Evolutionary conservation across 768 basidiomycete species (phyloP).

Genomic region (Sporobolomyces roseus): DNA sequence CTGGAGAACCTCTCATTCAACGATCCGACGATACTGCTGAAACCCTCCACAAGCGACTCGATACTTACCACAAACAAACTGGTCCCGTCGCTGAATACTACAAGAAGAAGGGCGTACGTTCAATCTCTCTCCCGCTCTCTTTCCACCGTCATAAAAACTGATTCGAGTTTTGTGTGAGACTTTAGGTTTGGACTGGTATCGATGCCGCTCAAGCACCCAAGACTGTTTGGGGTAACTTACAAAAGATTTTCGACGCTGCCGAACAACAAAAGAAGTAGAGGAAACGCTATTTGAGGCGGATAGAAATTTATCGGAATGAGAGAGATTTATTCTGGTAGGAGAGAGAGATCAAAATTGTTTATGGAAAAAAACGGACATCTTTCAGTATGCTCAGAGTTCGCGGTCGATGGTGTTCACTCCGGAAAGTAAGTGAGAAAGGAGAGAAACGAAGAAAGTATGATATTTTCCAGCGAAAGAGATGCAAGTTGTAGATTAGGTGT

Average conservation of each 20-base stretch:
- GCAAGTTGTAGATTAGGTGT: no score
- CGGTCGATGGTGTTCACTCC: no score
- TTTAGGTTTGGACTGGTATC: constrained; percentile 65
- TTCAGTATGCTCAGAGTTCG: no score
- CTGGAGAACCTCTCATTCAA: constrained; percentile 93
- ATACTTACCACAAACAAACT: constrained; percentile 87
- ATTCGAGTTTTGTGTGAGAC: neutral
- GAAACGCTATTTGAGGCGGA: neutral
- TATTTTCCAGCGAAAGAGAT: no score
- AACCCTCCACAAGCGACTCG: constrained; percentile 81
- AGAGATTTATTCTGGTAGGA: no score
- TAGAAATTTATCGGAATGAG: no score
- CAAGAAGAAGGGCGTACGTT: constrained; percentile 64
- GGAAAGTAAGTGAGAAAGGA: no score
- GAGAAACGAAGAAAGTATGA: no score
- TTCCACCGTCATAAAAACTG: neutral
- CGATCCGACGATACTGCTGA: constrained; percentile 98
- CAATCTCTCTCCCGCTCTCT: neutral
- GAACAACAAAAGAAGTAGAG: constrained; percentile 36
- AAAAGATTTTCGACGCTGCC: constrained; percentile 37
- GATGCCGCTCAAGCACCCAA: constrained; percentile 91
- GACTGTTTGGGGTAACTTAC: constrained; percentile 66
- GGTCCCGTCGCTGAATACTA: constrained; percentile 96
- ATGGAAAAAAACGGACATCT: no score
- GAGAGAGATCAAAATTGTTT: no score